phyloP scores from a whole-genome alignment of 2,329 filamentous ascomycete species.

The Fusarium praegraminearum region DNA sequence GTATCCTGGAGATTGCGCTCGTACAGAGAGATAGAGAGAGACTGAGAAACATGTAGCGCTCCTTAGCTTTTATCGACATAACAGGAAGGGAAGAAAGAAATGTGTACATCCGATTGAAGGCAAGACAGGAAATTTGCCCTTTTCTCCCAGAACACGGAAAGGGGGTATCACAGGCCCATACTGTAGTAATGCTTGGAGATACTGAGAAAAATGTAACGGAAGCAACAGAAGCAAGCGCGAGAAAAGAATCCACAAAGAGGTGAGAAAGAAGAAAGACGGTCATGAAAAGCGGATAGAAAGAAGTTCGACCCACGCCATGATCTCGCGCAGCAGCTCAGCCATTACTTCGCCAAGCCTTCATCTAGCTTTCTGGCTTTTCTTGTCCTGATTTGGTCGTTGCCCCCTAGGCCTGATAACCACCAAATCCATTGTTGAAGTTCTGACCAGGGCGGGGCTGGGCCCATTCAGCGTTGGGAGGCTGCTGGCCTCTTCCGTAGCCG shows the following conservation, averaged over 20 bases:
- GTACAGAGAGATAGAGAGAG: slow-evolving; percentile 46
- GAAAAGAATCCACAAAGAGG: slow-evolving; percentile 39
- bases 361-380: slow-evolving; percentile 39
- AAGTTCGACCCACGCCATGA: slow-evolving; percentile 32
- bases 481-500: slow-evolving; percentile 83
- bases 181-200: slow-evolving; percentile 38
- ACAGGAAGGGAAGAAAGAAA: slow-evolving; percentile 47
- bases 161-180: slow-evolving; percentile 39
- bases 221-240: slow-evolving; percentile 42
- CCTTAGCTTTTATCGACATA: slow-evolving; percentile 46
- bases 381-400: slow-evolving; percentile 41
- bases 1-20: slow-evolving; percentile 49
- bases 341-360: slow-evolving; percentile 40
- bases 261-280: slow-evolving; percentile 45
- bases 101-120: slow-evolving; percentile 45
- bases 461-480: slow-evolving; percentile 69
- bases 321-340: slow-evolving; percentile 39
- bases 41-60: slow-evolving; percentile 42
- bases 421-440: slow-evolving; percentile 71
- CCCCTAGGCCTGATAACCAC: slow-evolving; percentile 70
- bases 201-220: slow-evolving; percentile 43
- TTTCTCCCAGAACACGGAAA: slow-evolving; percentile 28
- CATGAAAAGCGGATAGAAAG: slow-evolving; percentile 40
- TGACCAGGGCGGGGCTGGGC: slow-evolving; percentile 64
- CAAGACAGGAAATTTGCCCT: slow-evolving; percentile 47